Base-by-base conservation (phyloP, 2,329 filamentous ascomycete genomes). In the Colletotrichum sp. region DNA sequence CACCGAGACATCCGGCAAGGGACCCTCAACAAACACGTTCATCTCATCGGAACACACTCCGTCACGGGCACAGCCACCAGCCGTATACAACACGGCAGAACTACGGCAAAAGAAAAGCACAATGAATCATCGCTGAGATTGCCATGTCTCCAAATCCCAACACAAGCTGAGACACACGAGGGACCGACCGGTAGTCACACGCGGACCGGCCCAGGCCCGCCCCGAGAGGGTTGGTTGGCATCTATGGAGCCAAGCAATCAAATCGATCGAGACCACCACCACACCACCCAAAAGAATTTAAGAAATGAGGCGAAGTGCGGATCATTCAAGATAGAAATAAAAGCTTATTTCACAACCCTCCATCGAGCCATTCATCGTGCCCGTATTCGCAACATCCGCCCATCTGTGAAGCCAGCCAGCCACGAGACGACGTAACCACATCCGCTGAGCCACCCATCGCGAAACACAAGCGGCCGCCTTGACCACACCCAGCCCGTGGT, bases 391-490 rank as follows among this genome's bases (percentile, higher is more conserved):
- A 62, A 56, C 18, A n/a, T 8, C 16, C 32, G 15, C 12, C 32
- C 36, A 52, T 61, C 60, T 18, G 26, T 61, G 26, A 48, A 26
- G 12, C 9, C 58, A 61, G 28, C 26, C 30, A 2, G 24, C 38
- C 38, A 48, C 43, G 5, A 21, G 4, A 43, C 67, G 36, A 71
- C 68, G 67, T 61, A 71, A 71, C 48, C 66, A 32, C 21, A 60
- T 15, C 36, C 15, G 28, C 21, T 16, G 12, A 72, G 32, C 43
- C 71, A 70, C 66, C 38, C 58, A 21, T 28, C 16, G 28, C 67
- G 48, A 66, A 66, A 74, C 48, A 58, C 67, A 38, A 71, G 71
- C 67, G 67, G 67, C 60, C 61, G 61, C 60, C 34, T 34, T 62
- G 67, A 71, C 71, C 71, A 24, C 43, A 5, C 9, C 15, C 16